Conservation (phyloP, 768 basidiomycete species). For the Termitomyces titanicus region DNA sequence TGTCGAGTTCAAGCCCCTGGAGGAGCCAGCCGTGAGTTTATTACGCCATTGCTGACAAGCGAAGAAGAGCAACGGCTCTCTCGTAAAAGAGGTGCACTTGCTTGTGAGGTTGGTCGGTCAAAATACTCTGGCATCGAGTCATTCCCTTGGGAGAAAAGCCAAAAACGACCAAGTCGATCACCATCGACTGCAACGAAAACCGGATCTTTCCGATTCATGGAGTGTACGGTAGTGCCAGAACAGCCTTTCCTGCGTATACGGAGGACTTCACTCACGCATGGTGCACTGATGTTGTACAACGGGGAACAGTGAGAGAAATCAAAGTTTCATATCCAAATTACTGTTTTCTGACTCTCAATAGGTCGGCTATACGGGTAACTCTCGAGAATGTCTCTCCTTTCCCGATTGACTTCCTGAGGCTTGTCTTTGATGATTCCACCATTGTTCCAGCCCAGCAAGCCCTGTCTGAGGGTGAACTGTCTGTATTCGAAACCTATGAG, state of each 20-base stretch:
- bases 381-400: conserved; percentile 86
- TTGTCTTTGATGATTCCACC: conserved; percentile 91
- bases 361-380: conserved; percentile 80
- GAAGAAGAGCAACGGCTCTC: conserved; percentile 64
- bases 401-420: conserved; percentile 79
- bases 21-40: conserved; percentile 65
- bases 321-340: neutral
- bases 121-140: conserved; percentile 77
- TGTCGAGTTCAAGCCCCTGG: conserved; percentile 76
- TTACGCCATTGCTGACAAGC: conserved; percentile 68
- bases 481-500: conserved; percentile 86
- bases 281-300: conserved; percentile 91
- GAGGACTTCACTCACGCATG: conserved; percentile 86
- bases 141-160: conserved; percentile 53
- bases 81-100: conserved; percentile 53
- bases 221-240: conserved; percentile 81
- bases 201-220: conserved; percentile 54
- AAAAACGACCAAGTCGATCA: conserved; percentile 34
- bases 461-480: conserved; percentile 75
- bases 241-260: conserved; percentile 87
- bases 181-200: conserved; percentile 18
- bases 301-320: conserved; percentile 75
- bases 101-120: conserved; percentile 64
- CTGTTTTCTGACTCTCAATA: conserved; percentile 25
- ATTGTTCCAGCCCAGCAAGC: conserved; percentile 71